Evolutionary conservation across 2,329 filamentous ascomycete genomes (phyloP).

Genomic region (Lachnellula cervina): DNA sequence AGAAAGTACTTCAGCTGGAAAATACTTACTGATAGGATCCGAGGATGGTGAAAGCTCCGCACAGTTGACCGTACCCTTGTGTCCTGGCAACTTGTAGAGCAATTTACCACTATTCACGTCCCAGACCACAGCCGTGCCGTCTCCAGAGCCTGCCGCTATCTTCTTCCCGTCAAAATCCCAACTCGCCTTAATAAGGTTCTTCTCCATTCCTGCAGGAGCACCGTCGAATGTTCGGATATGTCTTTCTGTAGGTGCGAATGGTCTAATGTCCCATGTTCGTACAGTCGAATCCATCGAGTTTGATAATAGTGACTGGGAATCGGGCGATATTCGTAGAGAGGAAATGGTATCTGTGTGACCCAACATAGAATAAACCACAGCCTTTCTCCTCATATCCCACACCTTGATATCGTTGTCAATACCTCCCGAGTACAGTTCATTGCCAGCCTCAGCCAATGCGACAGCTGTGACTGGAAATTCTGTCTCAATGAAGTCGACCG

Average conservation of each 20-base stretch:
- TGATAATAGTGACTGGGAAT: conserved; percentile 83
- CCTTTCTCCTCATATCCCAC: conserved; percentile 93
- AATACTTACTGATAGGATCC: conserved; percentile 78
- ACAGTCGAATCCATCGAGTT: conserved; percentile 93
- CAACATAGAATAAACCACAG: conserved; percentile 77
- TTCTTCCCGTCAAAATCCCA: conserved; percentile 85
- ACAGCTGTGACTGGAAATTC: conserved; percentile 90
- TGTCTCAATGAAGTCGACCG: conserved; percentile 81
- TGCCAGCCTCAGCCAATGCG: conserved; percentile 86
- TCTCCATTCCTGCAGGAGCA: conserved; percentile 81
- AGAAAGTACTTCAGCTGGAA: background rate
- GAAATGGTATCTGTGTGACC: conserved; percentile 92
- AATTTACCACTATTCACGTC: conserved; percentile 83
- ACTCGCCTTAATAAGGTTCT: conserved; percentile 84
- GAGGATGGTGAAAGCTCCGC: conserved; percentile 82
- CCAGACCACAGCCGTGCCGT: conserved; percentile 90
- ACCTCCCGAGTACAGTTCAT: conserved; percentile 89
- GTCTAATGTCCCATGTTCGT: conserved; percentile 91
- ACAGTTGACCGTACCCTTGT: conserved; percentile 92
- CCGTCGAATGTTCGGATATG: conserved; percentile 87
- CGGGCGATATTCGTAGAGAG: conserved; percentile 84
- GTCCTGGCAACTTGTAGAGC: conserved; percentile 89
- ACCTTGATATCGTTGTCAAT: conserved; percentile 98
- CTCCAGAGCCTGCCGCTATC: conserved; percentile 83
- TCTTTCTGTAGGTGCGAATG: conserved; percentile 85